phyloP scores from a whole-genome alignment of 1,284 basidiomycete genomes.

The Takashimella tepidaria region DNA sequence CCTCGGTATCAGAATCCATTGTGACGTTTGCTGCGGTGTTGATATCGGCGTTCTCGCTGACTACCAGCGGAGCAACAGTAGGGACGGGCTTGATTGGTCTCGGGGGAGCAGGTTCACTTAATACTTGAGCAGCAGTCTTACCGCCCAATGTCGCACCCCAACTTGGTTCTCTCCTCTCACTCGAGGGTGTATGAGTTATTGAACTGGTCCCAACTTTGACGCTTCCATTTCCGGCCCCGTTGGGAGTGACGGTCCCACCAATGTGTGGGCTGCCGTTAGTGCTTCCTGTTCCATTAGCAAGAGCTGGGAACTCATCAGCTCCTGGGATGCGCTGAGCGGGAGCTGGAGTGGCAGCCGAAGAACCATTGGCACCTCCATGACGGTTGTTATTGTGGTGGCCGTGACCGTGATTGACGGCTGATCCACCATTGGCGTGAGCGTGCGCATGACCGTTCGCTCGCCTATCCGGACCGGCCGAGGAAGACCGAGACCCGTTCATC shows the following conservation, averaged over 20 bases:
- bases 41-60: background rate
- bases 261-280: background rate
- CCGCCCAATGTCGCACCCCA: slow-evolving; percentile 18
- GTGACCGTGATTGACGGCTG: background rate
- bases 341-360: slow-evolving; percentile 3
- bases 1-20: slow-evolving; percentile 43
- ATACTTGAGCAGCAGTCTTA: slow-evolving; percentile 48
- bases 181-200: slow-evolving; percentile 14
- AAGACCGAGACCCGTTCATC: slow-evolving; percentile 16
- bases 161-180: slow-evolving; percentile 29
- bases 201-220: too few relatives aligned
- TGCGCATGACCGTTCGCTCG: slow-evolving; percentile 7
- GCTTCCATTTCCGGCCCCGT: slow-evolving; percentile 3
- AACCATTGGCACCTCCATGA: background rate
- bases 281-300: slow-evolving; percentile 23
- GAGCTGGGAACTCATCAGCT: slow-evolving; percentile 48
- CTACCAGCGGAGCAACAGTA: background rate
- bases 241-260: slow-evolving; percentile 9
- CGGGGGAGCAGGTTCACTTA: slow-evolving; percentile 44
- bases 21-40: slow-evolving; percentile 17
- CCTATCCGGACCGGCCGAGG: slow-evolving; percentile 6
- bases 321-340: slow-evolving; percentile 42
- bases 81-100: slow-evolving; percentile 19
- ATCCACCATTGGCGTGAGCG: slow-evolving; percentile 3
- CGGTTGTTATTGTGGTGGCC: background rate